Evolutionary conservation across 139 green algal genomes (phyloP).

Genomic region (Tetraselmis striata): DNA sequence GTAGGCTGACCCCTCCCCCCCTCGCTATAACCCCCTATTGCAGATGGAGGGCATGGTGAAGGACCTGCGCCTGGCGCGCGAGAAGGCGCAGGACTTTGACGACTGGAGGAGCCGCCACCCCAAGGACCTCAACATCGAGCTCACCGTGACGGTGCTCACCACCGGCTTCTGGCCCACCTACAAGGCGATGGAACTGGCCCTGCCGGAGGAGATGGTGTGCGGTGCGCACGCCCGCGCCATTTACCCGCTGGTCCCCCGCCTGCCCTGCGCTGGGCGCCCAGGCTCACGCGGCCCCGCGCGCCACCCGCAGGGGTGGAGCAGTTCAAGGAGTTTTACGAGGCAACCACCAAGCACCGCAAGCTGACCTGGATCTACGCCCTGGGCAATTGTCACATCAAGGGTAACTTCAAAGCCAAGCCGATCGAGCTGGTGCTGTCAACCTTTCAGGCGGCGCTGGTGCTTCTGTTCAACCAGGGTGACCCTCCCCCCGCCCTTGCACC

Average conservation of each 20-base stretch:
- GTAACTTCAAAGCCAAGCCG: conserved; percentile 70
- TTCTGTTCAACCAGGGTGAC: conserved; percentile 83
- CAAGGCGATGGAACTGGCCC: conserved; percentile 76
- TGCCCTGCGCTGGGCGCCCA: too few species aligned
- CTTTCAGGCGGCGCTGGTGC: conserved; percentile 64
- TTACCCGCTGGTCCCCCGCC: too few species aligned
- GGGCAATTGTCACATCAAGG: conserved; percentile 72
- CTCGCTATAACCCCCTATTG: too few species aligned
- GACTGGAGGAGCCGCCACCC: conserved; percentile 47
- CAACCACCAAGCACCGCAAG: conserved; percentile 70
- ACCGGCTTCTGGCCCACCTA: conserved; percentile 83
- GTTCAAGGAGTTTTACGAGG: conserved; percentile 85
- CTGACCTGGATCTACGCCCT: conserved; percentile 94
- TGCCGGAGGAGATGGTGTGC: conserved; percentile 89
- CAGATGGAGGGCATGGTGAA: conserved; percentile 73
- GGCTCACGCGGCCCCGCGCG: too few species aligned
- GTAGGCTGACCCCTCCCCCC: too few species aligned
- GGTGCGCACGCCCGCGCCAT: too few species aligned
- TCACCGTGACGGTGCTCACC: conserved; percentile 88
- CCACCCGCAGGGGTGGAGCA: conserved; percentile 62
- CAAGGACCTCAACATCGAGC: conserved; percentile 60
- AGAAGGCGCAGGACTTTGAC: conserved; percentile 82
- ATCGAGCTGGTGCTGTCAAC: conserved; percentile 86
- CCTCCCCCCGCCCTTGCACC: neutral
- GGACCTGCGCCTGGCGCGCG: conserved; percentile 67